Evolutionary conservation across 2,329 filamentous ascomycete genomes (phyloP).

Genomic region (Aspergillus sp.): DNA sequence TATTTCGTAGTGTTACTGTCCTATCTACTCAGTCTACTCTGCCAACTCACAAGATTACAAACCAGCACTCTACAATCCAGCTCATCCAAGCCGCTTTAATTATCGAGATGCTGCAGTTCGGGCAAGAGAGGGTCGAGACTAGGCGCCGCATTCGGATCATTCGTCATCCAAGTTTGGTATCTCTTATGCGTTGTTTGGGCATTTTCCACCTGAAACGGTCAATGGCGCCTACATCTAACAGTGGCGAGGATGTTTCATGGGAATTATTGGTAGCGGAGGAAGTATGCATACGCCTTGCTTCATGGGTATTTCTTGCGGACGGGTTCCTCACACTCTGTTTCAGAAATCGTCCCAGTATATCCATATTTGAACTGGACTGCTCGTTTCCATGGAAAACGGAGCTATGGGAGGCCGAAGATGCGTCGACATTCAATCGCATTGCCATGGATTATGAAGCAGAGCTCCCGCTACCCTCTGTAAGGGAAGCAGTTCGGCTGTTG

Average conservation of each 20-base stretch:
- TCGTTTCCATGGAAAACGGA: conserved; percentile 30
- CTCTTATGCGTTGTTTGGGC: conserved; percentile 28
- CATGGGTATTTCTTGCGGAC: conserved; percentile 33
- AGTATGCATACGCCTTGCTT: conserved; percentile 30
- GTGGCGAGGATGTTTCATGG: conserved; percentile 22
- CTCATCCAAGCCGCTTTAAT: conserved; percentile 30
- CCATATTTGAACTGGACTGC: conserved; percentile 32
- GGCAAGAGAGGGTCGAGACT: conserved; percentile 26
- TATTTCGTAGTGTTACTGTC: conserved; percentile 26
- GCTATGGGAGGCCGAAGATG: conserved; percentile 30
- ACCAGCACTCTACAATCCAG: conserved; percentile 20
- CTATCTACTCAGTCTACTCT: conserved; percentile 15
- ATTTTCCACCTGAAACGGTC: conserved; percentile 26
- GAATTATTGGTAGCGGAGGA: conserved; percentile 25
- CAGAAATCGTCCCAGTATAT: conserved; percentile 30
- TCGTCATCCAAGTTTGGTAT: conserved; percentile 31
- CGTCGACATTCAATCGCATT: conserved; percentile 23
- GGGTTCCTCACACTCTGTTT: conserved; percentile 34
- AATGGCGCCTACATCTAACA: conserved; percentile 9
- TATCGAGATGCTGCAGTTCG: conserved; percentile 34
- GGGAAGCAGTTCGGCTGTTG: conserved; percentile 23
- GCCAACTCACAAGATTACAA: conserved; percentile 8
- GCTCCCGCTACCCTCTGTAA: conserved; percentile 22
- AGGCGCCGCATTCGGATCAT: conserved; percentile 33
- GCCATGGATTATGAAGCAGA: conserved; percentile 10